phyloP scores from a whole-genome alignment of 768 basidiomycete genomes.

The Paxillus rubicundulus region DNA sequence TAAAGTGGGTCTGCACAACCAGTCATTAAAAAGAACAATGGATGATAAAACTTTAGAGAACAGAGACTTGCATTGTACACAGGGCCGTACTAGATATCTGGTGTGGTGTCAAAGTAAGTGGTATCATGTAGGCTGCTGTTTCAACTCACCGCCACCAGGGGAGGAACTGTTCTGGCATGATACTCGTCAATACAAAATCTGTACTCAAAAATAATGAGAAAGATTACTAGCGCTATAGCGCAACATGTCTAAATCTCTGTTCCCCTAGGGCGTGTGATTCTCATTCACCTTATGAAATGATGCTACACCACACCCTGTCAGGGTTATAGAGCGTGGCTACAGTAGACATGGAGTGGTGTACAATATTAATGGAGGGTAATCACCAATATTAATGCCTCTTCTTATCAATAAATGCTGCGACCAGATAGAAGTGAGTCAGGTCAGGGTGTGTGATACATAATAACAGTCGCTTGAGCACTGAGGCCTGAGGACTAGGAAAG shows the following conservation, averaged over 20 bases:
- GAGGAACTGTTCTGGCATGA: conserved; percentile 42
- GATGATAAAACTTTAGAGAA: not conserved
- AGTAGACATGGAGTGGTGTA: too few relatives aligned
- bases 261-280: conserved; percentile 35
- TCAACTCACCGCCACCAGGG: conserved; percentile 51
- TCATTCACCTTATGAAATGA: conserved; percentile 47
- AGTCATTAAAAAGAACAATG: conserved; percentile 10
- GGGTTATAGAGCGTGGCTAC: too few relatives aligned
- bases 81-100: conserved; percentile 64
- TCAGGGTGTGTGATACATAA: too few relatives aligned
- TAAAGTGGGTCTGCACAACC: conserved; percentile 50
- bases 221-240: conserved; percentile 50
- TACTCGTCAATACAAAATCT: not conserved
- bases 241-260: conserved; percentile 49
- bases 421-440: too few relatives aligned
- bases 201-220: not conserved
- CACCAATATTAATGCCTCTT: too few relatives aligned
- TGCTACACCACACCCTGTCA: too few relatives aligned
- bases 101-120: not conserved
- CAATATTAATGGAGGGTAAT: too few relatives aligned
- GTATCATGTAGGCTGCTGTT: not conserved
- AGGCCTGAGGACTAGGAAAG: conserved; percentile 43
- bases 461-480: too few relatives aligned
- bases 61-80: conserved; percentile 44
- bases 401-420: too few relatives aligned